phyloP scores from a whole-genome alignment of 2,329 filamentous ascomycete genomes.

The Stemphylium beticola region DNA sequence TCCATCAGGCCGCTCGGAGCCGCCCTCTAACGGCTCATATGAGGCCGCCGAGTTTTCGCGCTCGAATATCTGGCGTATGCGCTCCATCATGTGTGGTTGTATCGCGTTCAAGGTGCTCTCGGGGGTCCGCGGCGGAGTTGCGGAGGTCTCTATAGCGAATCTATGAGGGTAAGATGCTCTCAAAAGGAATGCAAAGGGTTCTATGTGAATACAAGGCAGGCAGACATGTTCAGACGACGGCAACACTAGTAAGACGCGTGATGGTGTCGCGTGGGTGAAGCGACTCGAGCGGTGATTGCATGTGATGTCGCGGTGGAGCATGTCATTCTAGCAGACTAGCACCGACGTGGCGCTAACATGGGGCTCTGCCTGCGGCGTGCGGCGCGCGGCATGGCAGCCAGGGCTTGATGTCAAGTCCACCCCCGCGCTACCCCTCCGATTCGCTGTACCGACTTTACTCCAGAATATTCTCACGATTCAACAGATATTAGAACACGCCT shows the following conservation, averaged over 20 bases:
- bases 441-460: slow-evolving; percentile 6
- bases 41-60: slow-evolving; percentile 32
- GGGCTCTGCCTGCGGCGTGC: slow-evolving; percentile 17
- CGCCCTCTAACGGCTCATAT: slow-evolving; percentile 50
- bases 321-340: slow-evolving; percentile 1
- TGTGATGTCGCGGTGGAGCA: slow-evolving; percentile 16
- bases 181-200: not conserved
- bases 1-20: slow-evolving; percentile 43
- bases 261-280: slow-evolving; percentile 26
- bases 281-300: slow-evolving; percentile 4
- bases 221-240: slow-evolving; percentile 29
- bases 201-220: slow-evolving; percentile 11
- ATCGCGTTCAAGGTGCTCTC: slow-evolving; percentile 9
- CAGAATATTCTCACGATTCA: not conserved
- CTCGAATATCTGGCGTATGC: slow-evolving; percentile 41
- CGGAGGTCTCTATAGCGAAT: slow-evolving; percentile 1
- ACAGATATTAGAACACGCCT: not conserved
- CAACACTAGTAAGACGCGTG: slow-evolving; percentile 17
- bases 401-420: slow-evolving; percentile 15
- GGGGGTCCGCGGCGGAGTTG: slow-evolving; percentile 6
- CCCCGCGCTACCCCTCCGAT: slow-evolving; percentile 22
- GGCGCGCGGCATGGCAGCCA: slow-evolving; percentile 9
- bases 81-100: slow-evolving; percentile 39
- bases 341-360: slow-evolving; percentile 7
- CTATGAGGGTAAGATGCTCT: slow-evolving; percentile 17